These are phyloP conservation scores for Rhododendron ovatum DNA, from an alignment of 148 eudicot species.

Conservation along the genomic window DNA sequence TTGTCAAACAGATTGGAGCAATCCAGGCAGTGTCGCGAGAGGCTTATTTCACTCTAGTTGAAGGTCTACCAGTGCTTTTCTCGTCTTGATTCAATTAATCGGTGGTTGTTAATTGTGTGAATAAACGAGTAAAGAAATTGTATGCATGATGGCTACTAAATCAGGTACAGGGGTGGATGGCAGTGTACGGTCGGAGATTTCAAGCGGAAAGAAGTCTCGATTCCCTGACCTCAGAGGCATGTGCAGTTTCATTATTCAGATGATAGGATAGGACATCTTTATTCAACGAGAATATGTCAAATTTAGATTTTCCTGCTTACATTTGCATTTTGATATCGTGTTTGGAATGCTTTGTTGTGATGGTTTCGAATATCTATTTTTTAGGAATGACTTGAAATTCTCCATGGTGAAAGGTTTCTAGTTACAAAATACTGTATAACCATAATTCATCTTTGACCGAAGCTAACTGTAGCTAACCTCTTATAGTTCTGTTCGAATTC, in stretches of 20 bases:
- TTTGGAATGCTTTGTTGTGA: not conserved
- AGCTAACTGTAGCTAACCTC: not conserved
- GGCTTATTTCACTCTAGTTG: conserved; percentile 68
- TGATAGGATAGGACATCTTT: not conserved
- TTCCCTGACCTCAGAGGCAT: conserved; percentile 73
- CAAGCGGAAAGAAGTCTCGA: conserved; percentile 31
- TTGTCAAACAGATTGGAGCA: conserved; percentile 68
- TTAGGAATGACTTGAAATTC: too few relatives aligned
- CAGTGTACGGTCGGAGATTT: conserved; percentile 25
- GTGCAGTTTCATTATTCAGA: not conserved
- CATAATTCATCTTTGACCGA: not conserved
- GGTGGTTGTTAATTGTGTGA: not conserved
- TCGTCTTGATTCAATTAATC: not conserved
- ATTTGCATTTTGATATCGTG: not conserved
- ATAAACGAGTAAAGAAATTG: not conserved
- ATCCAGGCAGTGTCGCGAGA: conserved; percentile 86
- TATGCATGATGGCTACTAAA: not conserved
- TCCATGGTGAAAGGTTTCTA: too few relatives aligned
- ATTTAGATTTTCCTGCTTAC: not conserved
- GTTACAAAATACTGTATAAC: too few relatives aligned
- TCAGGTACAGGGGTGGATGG: conserved; percentile 50
- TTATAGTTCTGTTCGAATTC: not conserved
- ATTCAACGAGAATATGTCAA: not conserved
- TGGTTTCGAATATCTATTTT: not conserved
- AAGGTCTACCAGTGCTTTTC: conserved; percentile 27